Conservation (phyloP, 192 early-diverging fungal species). For the Phlyctochytrium arcticum region DNA sequence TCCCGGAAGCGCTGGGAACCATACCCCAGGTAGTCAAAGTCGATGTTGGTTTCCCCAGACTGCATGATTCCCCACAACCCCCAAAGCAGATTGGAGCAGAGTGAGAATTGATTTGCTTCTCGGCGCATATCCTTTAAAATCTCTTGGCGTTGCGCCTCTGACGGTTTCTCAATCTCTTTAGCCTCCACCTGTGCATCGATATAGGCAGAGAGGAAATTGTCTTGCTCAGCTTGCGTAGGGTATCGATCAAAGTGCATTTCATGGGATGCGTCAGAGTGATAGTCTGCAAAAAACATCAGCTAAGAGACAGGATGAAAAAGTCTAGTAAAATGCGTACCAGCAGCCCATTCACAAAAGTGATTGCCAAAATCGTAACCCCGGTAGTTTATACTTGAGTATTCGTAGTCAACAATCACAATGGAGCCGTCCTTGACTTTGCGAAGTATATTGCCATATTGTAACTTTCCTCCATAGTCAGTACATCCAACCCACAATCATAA, state of each 20-base stretch:
- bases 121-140: conserved; percentile 40
- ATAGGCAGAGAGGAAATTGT: conserved; percentile 68
- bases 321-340: conserved; percentile 1
- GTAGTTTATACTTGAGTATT: conserved; percentile 79
- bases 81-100: conserved; percentile 88
- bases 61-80: conserved; percentile 52
- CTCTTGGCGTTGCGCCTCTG: not conserved
- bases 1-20: conserved; percentile 72
- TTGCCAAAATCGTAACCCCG: conserved; percentile 90
- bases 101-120: conserved; percentile 72
- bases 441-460: conserved; percentile 89
- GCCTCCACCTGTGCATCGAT: conserved; percentile 32
- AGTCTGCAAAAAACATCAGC: conserved; percentile 42
- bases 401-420: conserved; percentile 83
- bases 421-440: conserved; percentile 49
- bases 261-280: conserved; percentile 55
- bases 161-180: conserved; percentile 24
- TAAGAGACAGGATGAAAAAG: not conserved
- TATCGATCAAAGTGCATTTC: conserved; percentile 78
- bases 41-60: conserved; percentile 79
- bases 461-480: conserved; percentile 38
- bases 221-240: conserved; percentile 63
- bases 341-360: conserved; percentile 87
- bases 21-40: conserved; percentile 90
- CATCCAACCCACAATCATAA: not conserved